A percentile compares a stretch with the other conserved stretches of the same genome.
phyloP scores from a whole-genome alignment of 768 basidiomycete species.

The Phaeotremella skinneri region DNA sequence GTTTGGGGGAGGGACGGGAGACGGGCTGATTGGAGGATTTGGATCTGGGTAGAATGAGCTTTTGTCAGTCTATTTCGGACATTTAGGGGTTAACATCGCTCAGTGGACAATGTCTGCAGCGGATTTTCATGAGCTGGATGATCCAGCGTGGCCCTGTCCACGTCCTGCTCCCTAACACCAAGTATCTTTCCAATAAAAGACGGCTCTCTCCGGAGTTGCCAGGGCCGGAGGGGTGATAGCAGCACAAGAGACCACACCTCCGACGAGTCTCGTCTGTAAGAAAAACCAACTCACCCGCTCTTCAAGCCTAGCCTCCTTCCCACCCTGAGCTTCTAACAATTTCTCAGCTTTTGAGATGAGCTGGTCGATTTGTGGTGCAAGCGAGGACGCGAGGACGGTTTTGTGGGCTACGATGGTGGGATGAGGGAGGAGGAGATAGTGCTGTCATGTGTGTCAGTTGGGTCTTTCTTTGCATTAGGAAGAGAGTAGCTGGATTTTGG shows the following conservation, averaged over 20 bases:
- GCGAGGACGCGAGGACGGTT: constrained; percentile 34
- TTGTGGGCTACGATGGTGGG: constrained; percentile 45
- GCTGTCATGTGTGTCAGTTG: constrained; percentile 29
- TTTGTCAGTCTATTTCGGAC: not conserved
- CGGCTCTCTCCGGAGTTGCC: no score
- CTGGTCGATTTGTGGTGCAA: constrained; percentile 48
- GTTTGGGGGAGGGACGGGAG: constrained; percentile 2
- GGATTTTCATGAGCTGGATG: no score
- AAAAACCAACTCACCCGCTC: constrained; percentile 32
- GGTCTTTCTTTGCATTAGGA: no score
- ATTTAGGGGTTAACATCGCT: not conserved
- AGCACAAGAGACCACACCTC: no score
- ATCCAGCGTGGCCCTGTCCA: no score
- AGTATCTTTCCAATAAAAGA: not conserved
- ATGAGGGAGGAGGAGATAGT: constrained; percentile 46
- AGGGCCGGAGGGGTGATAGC: no score
- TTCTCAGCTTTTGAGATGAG: constrained; percentile 41
- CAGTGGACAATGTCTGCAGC: no score
- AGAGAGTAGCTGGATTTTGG: no score
- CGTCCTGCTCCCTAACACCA: no score
- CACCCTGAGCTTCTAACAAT: constrained; percentile 22
- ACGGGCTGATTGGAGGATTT: constrained; percentile 31
- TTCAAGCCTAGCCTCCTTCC: constrained; percentile 33
- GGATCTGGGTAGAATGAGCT: constrained; percentile 17
- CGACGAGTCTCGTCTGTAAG: not conserved